phyloP scores from a whole-genome alignment of 768 basidiomycete species.

The Leccinellum luteum region DNA sequence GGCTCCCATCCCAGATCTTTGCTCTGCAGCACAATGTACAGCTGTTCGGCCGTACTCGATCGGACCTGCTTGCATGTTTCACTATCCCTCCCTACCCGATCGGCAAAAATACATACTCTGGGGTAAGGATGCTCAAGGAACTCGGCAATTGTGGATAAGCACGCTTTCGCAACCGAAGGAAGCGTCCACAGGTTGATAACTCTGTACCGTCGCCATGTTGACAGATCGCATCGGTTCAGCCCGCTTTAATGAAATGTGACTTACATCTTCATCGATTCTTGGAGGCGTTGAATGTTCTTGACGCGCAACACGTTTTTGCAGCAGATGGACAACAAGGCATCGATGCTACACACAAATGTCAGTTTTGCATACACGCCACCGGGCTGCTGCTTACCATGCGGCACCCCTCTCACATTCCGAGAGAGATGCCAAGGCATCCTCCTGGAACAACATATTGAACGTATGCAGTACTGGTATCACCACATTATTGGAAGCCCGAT shows the following conservation, averaged over 20 bases:
- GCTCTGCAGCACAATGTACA: constrained; percentile 76
- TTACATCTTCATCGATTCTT: constrained; percentile 83
- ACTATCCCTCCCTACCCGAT: constrained; percentile 6
- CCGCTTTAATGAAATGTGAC: constrained; percentile 29
- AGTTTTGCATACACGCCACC: constrained; percentile 10
- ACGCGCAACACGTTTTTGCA: constrained; percentile 62
- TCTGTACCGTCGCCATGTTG: constrained; percentile 38
- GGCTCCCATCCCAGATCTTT: constrained; percentile 63
- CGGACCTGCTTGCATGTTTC: constrained; percentile 54
- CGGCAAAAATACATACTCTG: constrained; percentile 47
- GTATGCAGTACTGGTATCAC: constrained; percentile 84
- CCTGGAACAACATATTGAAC: constrained; percentile 70
- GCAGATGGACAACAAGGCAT: constrained; percentile 51
- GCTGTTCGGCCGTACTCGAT: constrained; percentile 74
- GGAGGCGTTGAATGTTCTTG: constrained; percentile 82
- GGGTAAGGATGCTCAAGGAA: constrained; percentile 84
- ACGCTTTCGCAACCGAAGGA: constrained; percentile 40
- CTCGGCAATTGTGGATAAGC: constrained; percentile 43
- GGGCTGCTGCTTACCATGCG: constrained; percentile 44
- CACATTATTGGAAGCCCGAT: constrained; percentile 61
- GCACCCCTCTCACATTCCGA: constrained; percentile 45
- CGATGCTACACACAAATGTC: constrained; percentile 42
- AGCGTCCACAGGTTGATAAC: constrained; percentile 62
- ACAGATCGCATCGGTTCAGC: constrained; percentile 9
- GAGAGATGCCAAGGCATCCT: constrained; percentile 54